Conservation (phyloP, 2,329 filamentous ascomycete genomes). For the Hypoxylon sp. region DNA sequence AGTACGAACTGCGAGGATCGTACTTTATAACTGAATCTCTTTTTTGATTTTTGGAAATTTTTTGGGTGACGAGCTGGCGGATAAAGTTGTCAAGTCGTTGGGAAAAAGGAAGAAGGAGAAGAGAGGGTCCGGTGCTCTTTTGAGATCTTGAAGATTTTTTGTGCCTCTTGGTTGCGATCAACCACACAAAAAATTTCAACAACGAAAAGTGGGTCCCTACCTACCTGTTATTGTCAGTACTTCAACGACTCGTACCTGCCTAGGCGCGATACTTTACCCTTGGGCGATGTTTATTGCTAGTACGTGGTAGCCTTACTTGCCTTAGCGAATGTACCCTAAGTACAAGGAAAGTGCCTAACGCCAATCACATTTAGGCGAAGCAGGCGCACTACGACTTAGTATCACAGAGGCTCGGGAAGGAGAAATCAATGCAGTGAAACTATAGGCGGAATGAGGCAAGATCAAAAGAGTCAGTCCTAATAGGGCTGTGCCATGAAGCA, state of each 20-base stretch:
- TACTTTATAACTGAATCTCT: slow-evolving; percentile 65
- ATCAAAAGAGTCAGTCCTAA: slow-evolving; percentile 4
- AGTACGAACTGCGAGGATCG: slow-evolving; percentile 66
- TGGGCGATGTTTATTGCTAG: slow-evolving; percentile 14
- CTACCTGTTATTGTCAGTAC: slow-evolving; percentile 14
- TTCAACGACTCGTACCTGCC: slow-evolving; percentile 15
- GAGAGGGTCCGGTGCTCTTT: slow-evolving; percentile 44
- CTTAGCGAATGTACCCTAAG: background rate
- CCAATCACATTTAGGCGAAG: slow-evolving; percentile 30
- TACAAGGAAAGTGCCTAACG: slow-evolving; percentile 24
- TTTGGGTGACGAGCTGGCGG: slow-evolving; percentile 61
- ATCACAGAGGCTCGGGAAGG: slow-evolving; percentile 30
- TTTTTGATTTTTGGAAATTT: slow-evolving; percentile 61
- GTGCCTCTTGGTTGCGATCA: slow-evolving; percentile 51
- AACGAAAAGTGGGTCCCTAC: slow-evolving; percentile 32
- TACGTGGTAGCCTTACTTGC: slow-evolving; percentile 8
- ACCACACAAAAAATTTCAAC: slow-evolving; percentile 47
- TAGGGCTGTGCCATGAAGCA: background rate
- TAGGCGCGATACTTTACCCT: slow-evolving; percentile 26
- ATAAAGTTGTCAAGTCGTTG: slow-evolving; percentile 66
- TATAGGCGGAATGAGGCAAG: slow-evolving; percentile 5
- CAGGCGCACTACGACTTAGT: slow-evolving; percentile 7
- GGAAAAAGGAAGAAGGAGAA: slow-evolving; percentile 57
- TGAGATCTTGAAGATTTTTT: slow-evolving; percentile 52
- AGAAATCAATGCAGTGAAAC: slow-evolving; percentile 35